These are phyloP conservation scores for Hemerocallis citrina DNA, from an alignment of 106 monocot genomes.

Conservation along the genomic window DNA sequence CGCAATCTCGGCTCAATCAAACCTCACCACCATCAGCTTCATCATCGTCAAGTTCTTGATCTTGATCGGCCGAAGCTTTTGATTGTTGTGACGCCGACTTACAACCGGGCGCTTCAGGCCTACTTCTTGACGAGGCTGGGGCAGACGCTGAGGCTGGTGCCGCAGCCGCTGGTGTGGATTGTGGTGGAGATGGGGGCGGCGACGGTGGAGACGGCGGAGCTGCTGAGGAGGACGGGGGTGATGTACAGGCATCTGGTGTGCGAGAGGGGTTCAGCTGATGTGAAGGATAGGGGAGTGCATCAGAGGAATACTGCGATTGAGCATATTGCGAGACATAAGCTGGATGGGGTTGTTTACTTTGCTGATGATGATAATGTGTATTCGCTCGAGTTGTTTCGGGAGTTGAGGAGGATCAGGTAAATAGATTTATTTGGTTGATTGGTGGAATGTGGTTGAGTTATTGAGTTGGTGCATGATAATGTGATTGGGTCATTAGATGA, in stretches of 20 bases:
- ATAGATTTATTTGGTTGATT: too few species aligned
- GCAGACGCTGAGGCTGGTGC: conserved; percentile 60
- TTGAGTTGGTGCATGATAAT: too few species aligned
- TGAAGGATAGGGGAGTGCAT: conserved; percentile 35
- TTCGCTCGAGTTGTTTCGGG: conserved; percentile 34
- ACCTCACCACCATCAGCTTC: not conserved
- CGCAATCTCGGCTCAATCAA: not conserved
- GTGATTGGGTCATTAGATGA: too few species aligned
- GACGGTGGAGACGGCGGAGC: conserved; percentile 53
- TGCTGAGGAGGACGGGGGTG: conserved; percentile 48
- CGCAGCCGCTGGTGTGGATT: conserved; percentile 64
- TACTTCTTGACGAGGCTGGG: conserved; percentile 56
- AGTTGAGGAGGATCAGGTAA: conserved; percentile 40
- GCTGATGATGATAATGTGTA: conserved; percentile 58
- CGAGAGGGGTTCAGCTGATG: not conserved
- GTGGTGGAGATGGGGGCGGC: conserved; percentile 58
- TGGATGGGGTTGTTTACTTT: conserved; percentile 49
- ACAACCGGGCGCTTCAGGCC: conserved; percentile 63
- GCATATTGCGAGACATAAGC: conserved; percentile 30
- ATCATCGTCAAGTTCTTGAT: not conserved
- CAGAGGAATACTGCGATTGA: conserved; percentile 49
- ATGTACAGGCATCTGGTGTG: conserved; percentile 57
- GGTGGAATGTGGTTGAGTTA: too few species aligned
- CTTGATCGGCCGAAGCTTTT: conserved; percentile 29
- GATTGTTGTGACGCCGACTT: conserved; percentile 82